Conservation (phyloP, 768 basidiomycete species). For the Tylopilus plumbeoviolaceoides region DNA sequence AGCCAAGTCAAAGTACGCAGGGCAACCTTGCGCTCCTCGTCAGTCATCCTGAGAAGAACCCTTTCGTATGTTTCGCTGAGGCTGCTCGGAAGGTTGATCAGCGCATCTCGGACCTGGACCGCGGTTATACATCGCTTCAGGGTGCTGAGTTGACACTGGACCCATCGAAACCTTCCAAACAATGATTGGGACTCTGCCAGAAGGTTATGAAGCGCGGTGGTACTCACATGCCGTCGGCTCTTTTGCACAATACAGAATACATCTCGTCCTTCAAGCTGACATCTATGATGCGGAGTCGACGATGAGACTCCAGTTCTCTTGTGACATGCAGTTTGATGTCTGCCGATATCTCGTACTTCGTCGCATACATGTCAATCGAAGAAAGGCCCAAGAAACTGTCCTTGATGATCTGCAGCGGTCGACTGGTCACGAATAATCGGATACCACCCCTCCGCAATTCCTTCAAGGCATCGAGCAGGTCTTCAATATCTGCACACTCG, state of each 20-base stretch:
- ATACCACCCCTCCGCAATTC: neutral
- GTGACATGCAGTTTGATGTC: constrained; percentile 10
- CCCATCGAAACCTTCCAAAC: neutral
- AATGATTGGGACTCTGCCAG: too few relatives aligned
- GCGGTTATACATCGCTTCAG: neutral
- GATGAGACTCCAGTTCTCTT: constrained; percentile 8
- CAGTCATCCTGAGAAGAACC: neutral
- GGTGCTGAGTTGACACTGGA: neutral
- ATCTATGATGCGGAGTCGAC: neutral
- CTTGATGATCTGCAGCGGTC: constrained; percentile 10
- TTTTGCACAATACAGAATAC: neutral
- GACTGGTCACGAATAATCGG: constrained; percentile 11
- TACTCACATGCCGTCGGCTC: constrained; percentile 14
- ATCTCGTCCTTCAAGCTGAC: constrained; percentile 7
- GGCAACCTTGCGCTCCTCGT: neutral
- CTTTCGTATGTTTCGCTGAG: neutral
- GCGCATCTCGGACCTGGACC: too few relatives aligned
- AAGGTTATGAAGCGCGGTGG: neutral
- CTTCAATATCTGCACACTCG: constrained; percentile 7
- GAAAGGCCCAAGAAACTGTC: neutral
- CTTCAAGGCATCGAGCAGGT: neutral
- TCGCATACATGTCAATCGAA: constrained; percentile 2
- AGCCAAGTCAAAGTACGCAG: neutral
- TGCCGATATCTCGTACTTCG: neutral
- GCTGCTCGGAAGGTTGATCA: too few relatives aligned